Percentiles rank a stretch among this genome's conserved stretches.
Evolutionary conservation across 225 moss, liverwort and hornwort species (phyloP).

Genomic region (Sphagnum tenellum): DNA sequence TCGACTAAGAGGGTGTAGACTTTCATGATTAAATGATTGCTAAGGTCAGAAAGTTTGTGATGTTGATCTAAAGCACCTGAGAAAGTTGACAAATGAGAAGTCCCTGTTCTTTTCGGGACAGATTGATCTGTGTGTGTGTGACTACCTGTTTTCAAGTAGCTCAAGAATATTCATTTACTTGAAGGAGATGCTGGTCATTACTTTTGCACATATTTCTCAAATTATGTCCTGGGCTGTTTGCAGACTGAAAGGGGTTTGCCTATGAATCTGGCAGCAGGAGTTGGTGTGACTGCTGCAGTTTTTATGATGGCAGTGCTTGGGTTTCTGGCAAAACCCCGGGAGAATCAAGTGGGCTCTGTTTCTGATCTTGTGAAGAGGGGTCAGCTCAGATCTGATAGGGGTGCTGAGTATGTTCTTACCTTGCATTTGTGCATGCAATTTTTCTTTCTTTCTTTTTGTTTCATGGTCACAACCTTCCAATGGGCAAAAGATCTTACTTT

Average conservation of each 20-base stretch:
- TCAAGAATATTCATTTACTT: background rate
- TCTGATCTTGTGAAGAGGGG: conserved; percentile 92
- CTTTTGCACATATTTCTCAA: background rate
- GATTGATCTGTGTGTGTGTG: background rate
- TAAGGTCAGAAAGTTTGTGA: too few relatives aligned
- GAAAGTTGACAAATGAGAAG: too few relatives aligned
- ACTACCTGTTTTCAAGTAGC: background rate
- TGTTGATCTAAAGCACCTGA: too few relatives aligned
- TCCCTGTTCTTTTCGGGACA: background rate
- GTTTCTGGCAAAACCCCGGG: conserved; percentile 78
- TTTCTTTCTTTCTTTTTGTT: background rate
- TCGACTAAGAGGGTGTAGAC: too few relatives aligned
- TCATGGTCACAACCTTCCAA: too few relatives aligned
- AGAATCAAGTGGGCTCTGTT: conserved; percentile 70
- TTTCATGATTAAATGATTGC: too few relatives aligned
- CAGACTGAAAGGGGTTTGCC: conserved; percentile 71
- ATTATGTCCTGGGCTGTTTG: conserved; percentile 7
- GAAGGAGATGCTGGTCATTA: background rate
- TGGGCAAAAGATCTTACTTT: too few relatives aligned
- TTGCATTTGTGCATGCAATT: conserved; percentile 1
- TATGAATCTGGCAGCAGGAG: conserved; percentile 78
- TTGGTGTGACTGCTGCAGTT: conserved; percentile 73
- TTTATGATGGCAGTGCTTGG: conserved; percentile 84
- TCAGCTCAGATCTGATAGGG: conserved; percentile 85
- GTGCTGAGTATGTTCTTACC: conserved; percentile 55